Conservation (phyloP, 495 filamentous ascomycete genomes). For the Penicillium psychrofluorescens region DNA sequence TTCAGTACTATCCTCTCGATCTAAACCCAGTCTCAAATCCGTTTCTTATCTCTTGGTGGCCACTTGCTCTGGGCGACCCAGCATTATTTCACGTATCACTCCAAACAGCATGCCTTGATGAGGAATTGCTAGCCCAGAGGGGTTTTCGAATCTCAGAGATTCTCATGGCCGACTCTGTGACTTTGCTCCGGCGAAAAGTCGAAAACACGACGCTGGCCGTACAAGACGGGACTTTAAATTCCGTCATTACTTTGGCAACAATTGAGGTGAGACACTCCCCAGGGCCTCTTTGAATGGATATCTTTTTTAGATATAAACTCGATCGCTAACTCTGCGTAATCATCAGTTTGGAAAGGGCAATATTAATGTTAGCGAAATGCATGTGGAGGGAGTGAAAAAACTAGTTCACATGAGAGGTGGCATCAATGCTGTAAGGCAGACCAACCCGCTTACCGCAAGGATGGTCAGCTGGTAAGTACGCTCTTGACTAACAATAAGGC, state of each 20-base stretch:
- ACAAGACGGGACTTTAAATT: slow-evolving; percentile 48
- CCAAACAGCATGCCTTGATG: slow-evolving; percentile 47
- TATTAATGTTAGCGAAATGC: slow-evolving; percentile 31
- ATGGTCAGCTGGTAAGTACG: slow-evolving; percentile 43
- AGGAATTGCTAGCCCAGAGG: slow-evolving; percentile 39
- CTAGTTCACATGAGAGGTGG: slow-evolving; percentile 42
- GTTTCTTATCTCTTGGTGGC: slow-evolving; percentile 49
- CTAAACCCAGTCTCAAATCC: slow-evolving; percentile 40
- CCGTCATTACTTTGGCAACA: slow-evolving; percentile 45
- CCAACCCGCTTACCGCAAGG: slow-evolving; percentile 42
- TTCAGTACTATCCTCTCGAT: slow-evolving; percentile 48
- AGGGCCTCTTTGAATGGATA: neutral
- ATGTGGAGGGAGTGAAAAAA: slow-evolving; percentile 42
- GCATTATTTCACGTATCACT: slow-evolving; percentile 47
- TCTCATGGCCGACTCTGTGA: slow-evolving; percentile 45
- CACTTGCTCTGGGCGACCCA: slow-evolving; percentile 40
- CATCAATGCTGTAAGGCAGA: slow-evolving; percentile 35
- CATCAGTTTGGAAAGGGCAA: slow-evolving; percentile 44
- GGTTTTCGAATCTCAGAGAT: slow-evolving; percentile 41
- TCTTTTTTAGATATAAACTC: neutral
- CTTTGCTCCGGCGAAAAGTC: slow-evolving; percentile 38
- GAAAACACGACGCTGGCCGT: slow-evolving; percentile 32
- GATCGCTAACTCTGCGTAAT: neutral
- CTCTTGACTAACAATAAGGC: neutral
- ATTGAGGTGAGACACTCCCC: slow-evolving; percentile 35